Conservation (phyloP, 2,329 filamentous ascomycete species). For the Myotisia sp. region DNA sequence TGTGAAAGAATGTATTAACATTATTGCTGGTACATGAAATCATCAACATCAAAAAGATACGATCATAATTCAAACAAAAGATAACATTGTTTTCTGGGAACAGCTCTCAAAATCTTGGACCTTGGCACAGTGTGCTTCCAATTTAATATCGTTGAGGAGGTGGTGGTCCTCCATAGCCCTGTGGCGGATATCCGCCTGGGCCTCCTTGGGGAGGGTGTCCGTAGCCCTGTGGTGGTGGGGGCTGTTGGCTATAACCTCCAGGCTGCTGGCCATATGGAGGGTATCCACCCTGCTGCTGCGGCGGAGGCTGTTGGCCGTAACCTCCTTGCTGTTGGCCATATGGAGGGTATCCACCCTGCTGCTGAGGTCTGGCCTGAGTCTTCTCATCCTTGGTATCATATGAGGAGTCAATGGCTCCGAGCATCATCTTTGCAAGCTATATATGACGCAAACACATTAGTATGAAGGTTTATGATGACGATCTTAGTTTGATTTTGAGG, state of each 20-base stretch:
- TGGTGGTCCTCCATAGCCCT: constrained; percentile 13
- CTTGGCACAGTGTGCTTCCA: too few species aligned
- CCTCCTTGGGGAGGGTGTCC: constrained; percentile 15
- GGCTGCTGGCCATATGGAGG: constrained; percentile 15
- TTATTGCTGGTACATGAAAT: too few species aligned
- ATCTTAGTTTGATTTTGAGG: too few species aligned
- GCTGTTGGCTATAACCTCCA: constrained; percentile 20
- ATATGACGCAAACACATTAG: too few species aligned
- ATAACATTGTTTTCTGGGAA: neutral
- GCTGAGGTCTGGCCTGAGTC: constrained; percentile 20
- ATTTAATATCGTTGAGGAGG: constrained; percentile 13
- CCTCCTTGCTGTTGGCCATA: constrained; percentile 14
- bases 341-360: constrained; percentile 23
- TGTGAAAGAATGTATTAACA: too few species aligned
- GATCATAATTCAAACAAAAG: neutral
- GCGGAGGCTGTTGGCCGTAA: constrained; percentile 19
- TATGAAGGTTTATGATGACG: too few species aligned
- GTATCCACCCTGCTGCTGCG: constrained; percentile 13
- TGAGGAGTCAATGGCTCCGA: constrained; percentile 51
- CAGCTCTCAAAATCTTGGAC: too few species aligned
- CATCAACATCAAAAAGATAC: too few species aligned
- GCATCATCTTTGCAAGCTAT: constrained; percentile 49
- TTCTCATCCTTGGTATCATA: constrained; percentile 55
- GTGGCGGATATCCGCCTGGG: constrained; percentile 15
- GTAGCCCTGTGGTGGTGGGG: constrained; percentile 15